Evolutionary conservation across 2,329 filamentous ascomycete species (phyloP), one percentile per base, ranked within the genome.

Genomic region (Colletotrichum sp.): DNA sequence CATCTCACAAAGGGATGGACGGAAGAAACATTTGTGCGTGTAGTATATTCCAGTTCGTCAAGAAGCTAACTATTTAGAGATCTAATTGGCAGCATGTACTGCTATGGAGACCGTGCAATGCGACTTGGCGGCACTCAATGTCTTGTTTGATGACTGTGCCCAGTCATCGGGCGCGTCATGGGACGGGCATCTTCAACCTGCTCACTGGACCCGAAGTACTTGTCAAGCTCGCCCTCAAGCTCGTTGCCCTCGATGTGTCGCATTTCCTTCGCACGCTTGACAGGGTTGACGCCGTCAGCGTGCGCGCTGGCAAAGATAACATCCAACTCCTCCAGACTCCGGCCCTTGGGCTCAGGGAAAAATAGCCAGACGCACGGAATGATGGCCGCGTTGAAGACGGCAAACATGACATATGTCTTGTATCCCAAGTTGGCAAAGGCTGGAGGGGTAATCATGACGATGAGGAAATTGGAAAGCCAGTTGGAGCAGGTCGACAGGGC

Each of bases 371-470:
- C 88, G 67, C 88, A 84, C 3, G 89, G 89, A 59, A 91, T 82
- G 78, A 91, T 90, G 22, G 84, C 82, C 48, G 86, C 88, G 82
- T 90, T 90, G 79, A 90, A 86, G n/a, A 86, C 85, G 3, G 88
- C 87, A 81, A 89, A 92, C 77, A 91, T 88, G 60, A 91, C 85
- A 80, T 89, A 91, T 69, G 88, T 91, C 70, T 86, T 86, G 85
- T 88, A 91, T 7, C 86, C 85, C 4, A 91, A 85, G 65, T 87
- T 88, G 65, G 84, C 80, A 72, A 93, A 91, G 7, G 91, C 90
- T 8, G 91, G 87, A 0, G 91, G 92, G 0, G 91, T 92, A 67
- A 93, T 90, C 89, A 93, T 92, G 66, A 94, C 92, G 28, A 94
- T 90, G 80, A 93, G 85, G 82, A 93, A 93, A 82, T 92, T 91